Evolutionary conservation across 495 filamentous ascomycete species (phyloP), one percentile per base, ranked within the genome.

Genomic region (Parathielavia hyrcaniae): DNA sequence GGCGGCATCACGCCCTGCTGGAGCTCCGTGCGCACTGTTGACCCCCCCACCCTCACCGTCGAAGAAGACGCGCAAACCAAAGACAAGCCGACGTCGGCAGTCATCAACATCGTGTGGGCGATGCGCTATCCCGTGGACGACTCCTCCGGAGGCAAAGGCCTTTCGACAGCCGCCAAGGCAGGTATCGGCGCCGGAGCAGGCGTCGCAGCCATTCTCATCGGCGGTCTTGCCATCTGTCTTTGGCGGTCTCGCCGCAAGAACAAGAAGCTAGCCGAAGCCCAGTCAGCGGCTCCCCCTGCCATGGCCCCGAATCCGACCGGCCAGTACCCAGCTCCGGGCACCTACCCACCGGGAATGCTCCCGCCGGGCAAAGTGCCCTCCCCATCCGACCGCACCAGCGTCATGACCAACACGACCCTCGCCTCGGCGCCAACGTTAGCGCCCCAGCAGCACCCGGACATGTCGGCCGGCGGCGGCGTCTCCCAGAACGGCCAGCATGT

Each of bases 91-190:
- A 70, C 64, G 1, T 65, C 64, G 2, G 68, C 68, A 39, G 60
- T 69, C 13, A 57, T 65, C 59, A 70, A 67, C 59, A 60, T 69
- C 32, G 57, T 67, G 13, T 69, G 61, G 59, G 61, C 67, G 20
- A 67, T 65, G 62, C 56, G 58, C 16, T 69, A 61, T 19, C 58
- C 61, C 5, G 67, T 67, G 9, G 60, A 30, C 16, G 50, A 56
- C 6, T 2, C 47, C 12, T 20, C 38, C 17, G 44, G 40, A 22
- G 48, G 53, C 49, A 52, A 61, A 43, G 56, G 61, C 13, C 58
- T 71, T 13, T 64, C 64, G 1, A 61, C 61, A 5, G 67, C 51
- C 4, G 67, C 66, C 32, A 69, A 61, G 46, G 62, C 64, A 26
- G 64, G 68, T 26, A 71, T 66, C 32, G 64, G 64, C 11, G 66